These are phyloP conservation scores for Pisolithus thermaeus DNA, from an alignment of 1,284 basidiomycete species.

Conservation along the genomic window DNA sequence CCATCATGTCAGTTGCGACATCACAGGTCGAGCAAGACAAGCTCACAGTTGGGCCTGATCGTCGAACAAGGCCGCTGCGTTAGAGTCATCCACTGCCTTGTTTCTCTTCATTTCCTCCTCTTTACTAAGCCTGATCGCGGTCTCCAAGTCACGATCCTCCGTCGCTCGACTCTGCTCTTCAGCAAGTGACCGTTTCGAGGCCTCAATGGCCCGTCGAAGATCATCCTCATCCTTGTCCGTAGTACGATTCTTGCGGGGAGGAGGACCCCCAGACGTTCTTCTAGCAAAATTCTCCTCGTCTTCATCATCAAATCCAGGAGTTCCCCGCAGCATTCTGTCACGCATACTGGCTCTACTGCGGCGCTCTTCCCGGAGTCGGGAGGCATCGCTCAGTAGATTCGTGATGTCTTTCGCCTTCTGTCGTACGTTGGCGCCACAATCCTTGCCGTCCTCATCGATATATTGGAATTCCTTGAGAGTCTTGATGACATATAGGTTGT, in stretches of 20 bases:
- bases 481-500: slow-evolving; percentile 98
- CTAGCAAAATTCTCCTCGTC: slow-evolving; percentile 28
- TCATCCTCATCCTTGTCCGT: slow-evolving; percentile 73
- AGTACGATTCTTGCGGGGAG: slow-evolving; percentile 33
- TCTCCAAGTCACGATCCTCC: slow-evolving; percentile 76
- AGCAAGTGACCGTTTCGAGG: slow-evolving; percentile 73
- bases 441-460: slow-evolving; percentile 92
- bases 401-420: slow-evolving; percentile 99
- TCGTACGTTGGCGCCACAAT: slow-evolving; percentile 97
- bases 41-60: slow-evolving; percentile 70
- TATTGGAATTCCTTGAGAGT: slow-evolving; percentile 99
- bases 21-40: background rate
- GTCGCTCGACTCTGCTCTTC: slow-evolving; percentile 63
- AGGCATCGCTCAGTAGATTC: slow-evolving; percentile 88
- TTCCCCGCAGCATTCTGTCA: slow-evolving; percentile 82
- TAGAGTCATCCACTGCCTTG: slow-evolving; percentile 68
- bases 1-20: slow-evolving; percentile 5
- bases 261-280: slow-evolving; percentile 20
- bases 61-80: slow-evolving; percentile 79
- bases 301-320: slow-evolving; percentile 50
- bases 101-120: slow-evolving; percentile 79
- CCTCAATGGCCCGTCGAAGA: slow-evolving; percentile 77
- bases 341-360: slow-evolving; percentile 86
- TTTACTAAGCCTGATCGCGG: slow-evolving; percentile 79
- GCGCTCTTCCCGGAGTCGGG: slow-evolving; percentile 82